Percentiles rank a stretch among this genome's conserved stretches.
Conservation (phyloP, 306 rosid species). For the Cucumis cinereus region DNA sequence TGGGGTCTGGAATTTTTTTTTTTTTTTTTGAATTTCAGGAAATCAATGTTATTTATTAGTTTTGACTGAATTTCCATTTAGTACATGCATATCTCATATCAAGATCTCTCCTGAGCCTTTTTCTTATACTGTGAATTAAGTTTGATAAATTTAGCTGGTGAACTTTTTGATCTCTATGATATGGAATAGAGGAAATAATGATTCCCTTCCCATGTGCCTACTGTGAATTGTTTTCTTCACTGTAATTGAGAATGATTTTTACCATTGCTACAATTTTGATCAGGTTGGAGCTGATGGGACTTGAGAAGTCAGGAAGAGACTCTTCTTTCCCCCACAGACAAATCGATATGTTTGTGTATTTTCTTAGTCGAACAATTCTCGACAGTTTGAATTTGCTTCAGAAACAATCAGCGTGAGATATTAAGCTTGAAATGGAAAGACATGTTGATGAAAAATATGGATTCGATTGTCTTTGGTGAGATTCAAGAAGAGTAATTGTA, state of each 20-base stretch:
- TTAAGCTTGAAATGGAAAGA: neutral
- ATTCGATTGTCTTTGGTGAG: too few species aligned
- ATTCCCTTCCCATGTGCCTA: slow-evolving; percentile 6
- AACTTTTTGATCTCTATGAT: neutral
- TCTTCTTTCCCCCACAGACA: neutral
- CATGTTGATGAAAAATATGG: neutral
- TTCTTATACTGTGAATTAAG: neutral
- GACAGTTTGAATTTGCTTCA: neutral
- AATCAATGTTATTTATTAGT: neutral
- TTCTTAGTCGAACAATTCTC: neutral
- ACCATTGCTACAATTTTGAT: neutral
- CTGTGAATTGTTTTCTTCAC: neutral
- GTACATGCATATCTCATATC: slow-evolving; percentile 4
- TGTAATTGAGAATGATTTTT: slow-evolving; percentile 1
- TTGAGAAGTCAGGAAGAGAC: neutral
- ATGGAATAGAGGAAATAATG: neutral
- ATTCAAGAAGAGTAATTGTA: neutral
- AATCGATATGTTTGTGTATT: neutral
- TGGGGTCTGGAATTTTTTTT: neutral
- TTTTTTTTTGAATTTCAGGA: neutral
- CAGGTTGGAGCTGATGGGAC: slow-evolving; percentile 4
- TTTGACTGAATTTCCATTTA: neutral
- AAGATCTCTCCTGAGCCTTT: neutral
- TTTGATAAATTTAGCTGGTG: neutral
- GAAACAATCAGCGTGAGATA: neutral